These are phyloP conservation scores for Rhodotorula sphaerocarpa DNA, from an alignment of 768 basidiomycete species.

Conservation along the genomic window DNA sequence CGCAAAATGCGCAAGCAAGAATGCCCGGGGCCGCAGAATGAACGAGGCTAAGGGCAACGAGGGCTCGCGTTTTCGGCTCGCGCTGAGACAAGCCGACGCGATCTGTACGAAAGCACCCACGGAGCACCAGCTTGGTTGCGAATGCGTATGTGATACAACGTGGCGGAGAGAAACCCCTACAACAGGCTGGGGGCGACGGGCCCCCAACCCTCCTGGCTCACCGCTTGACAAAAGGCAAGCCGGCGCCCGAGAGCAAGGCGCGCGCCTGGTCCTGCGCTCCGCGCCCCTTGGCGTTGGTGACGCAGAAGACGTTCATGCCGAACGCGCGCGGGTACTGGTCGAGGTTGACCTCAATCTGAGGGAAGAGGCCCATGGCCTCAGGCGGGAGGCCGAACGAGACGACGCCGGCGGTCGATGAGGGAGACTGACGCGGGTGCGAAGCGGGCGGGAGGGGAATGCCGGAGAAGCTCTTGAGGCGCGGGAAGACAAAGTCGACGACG, in stretches of 20 bases:
- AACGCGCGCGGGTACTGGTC: slow-evolving; percentile 76
- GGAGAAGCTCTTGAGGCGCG: slow-evolving; percentile 78
- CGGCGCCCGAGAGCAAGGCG: slow-evolving; percentile 78
- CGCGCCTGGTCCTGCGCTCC: slow-evolving; percentile 84
- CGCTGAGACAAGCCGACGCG: too few relatives aligned
- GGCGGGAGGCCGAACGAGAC: slow-evolving; percentile 81
- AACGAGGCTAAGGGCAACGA: too few relatives aligned
- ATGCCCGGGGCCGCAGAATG: too few relatives aligned
- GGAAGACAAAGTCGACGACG: slow-evolving; percentile 89
- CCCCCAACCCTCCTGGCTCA: too few relatives aligned
- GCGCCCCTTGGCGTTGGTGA: slow-evolving; percentile 77
- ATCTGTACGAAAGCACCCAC: too few relatives aligned
- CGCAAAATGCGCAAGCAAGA: too few relatives aligned
- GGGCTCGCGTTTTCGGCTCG: too few relatives aligned
- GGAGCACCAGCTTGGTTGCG: too few relatives aligned
- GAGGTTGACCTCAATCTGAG: slow-evolving; percentile 87
- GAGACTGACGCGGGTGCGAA: slow-evolving; percentile 60
- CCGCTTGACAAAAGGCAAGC: slow-evolving; percentile 65
- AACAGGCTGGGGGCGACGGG: too few relatives aligned
- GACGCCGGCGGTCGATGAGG: slow-evolving; percentile 73
- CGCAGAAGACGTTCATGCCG: slow-evolving; percentile 90
- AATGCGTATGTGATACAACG: too few relatives aligned
- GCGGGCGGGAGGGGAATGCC: slow-evolving; percentile 72
- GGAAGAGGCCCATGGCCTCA: slow-evolving; percentile 78
- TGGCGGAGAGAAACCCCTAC: too few relatives aligned